Evolutionary conservation across 768 basidiomycete species (phyloP).

Genomic region (Boletus rubescentipes): DNA sequence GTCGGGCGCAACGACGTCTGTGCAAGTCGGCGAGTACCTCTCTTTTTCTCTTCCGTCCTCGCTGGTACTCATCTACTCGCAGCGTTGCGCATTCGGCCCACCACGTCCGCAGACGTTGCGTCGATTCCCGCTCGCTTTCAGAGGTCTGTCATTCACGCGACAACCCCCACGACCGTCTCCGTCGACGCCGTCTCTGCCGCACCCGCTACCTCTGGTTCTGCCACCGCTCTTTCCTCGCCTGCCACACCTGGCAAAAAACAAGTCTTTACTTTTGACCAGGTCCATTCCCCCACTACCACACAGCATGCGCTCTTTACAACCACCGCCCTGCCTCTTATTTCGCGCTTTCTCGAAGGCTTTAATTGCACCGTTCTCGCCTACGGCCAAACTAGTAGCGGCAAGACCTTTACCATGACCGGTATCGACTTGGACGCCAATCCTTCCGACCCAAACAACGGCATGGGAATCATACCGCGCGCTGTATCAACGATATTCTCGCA

Average conservation of each 20-base stretch:
- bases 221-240: conserved; percentile 46
- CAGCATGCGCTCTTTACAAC: conserved; percentile 85
- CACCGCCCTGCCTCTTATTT: conserved; percentile 82
- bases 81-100: conserved; percentile 91
- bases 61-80: conserved; percentile 8
- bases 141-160: conserved; percentile 80
- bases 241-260: conserved; percentile 71
- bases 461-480: conserved; percentile 95
- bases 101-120: conserved; percentile 76
- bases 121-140: conserved; percentile 95
- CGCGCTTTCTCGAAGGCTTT: conserved; percentile 88
- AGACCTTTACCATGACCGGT: conserved; percentile 91
- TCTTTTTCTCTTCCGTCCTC: background rate
- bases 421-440: conserved; percentile 87
- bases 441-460: conserved; percentile 74
- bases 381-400: conserved; percentile 35
- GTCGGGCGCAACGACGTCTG: conserved; percentile 70
- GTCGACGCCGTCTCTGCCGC: conserved; percentile 69
- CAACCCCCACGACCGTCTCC: conserved; percentile 70
- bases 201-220: conserved; percentile 49
- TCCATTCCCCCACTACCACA: conserved; percentile 80
- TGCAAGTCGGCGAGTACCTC: conserved; percentile 84
- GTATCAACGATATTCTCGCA: conserved; percentile 84
- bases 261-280: conserved; percentile 90
- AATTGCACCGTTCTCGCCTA: conserved; percentile 73